Evolutionary conservation across 768 basidiomycete species (phyloP).

Genomic region (Cystofilobasidium ferigula): DNA sequence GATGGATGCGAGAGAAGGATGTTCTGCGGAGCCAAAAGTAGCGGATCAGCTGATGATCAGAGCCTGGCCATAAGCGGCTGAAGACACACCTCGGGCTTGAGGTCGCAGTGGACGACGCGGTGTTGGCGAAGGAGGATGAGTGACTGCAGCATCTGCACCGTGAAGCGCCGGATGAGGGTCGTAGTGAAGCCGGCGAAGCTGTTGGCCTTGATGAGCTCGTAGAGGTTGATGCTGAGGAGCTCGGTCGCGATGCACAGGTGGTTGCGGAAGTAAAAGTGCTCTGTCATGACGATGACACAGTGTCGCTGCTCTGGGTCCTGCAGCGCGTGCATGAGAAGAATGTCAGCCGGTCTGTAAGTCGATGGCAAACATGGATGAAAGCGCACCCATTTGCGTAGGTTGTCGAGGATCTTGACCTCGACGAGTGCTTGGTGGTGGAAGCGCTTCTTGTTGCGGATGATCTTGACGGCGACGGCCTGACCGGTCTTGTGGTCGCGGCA

Average conservation of each 20-base stretch:
- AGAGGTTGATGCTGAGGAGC: constrained; percentile 91
- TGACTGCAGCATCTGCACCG: constrained; percentile 85
- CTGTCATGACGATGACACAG: constrained; percentile 94
- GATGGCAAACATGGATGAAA: background rate
- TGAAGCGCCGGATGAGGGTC: constrained; percentile 84
- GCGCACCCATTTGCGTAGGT: constrained; percentile 88
- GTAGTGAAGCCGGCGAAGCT: constrained; percentile 98
- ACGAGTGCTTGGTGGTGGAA: constrained; percentile 97
- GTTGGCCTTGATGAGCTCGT: constrained; percentile 98
- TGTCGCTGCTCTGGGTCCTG: constrained; percentile 96
- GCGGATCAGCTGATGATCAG: background rate
- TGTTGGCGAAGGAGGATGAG: constrained; percentile 90
- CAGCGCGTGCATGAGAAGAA: background rate
- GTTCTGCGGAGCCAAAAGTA: constrained; percentile 50
- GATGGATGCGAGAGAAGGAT: constrained; percentile 86
- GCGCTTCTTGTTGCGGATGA: constrained; percentile 96
- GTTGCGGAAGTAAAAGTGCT: constrained; percentile 93
- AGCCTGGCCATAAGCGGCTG: constrained; percentile 14
- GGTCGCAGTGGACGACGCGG: constrained; percentile 94
- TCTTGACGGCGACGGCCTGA: constrained; percentile 95
- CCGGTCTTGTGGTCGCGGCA: constrained; percentile 94
- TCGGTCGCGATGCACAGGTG: constrained; percentile 99
- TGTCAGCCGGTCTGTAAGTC: constrained; percentile 4
- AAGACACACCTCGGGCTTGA: constrained; percentile 81
- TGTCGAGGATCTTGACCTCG: constrained; percentile 98